A percentile compares a stretch with the other conserved stretches of the same genome.
Conservation (phyloP, 345 rosid species). For the Rhodomyrtus tomentosa region DNA sequence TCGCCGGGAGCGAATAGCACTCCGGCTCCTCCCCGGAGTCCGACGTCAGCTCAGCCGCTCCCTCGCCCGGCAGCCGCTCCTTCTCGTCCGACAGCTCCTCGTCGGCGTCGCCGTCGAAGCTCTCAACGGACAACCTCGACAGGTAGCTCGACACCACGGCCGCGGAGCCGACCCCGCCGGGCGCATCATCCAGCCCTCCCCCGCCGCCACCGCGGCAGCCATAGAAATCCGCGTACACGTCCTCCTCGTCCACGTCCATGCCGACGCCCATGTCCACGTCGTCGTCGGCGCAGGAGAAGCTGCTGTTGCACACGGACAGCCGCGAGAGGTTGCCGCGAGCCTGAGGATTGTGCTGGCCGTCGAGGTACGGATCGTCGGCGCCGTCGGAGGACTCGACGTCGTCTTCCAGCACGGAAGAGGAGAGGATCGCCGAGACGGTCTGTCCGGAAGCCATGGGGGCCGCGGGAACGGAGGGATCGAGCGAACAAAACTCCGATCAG, state of each 20-base stretch:
- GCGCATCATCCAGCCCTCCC: not conserved
- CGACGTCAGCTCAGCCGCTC: conserved; percentile 19
- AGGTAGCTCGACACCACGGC: conserved; percentile 11
- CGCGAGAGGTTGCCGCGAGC: conserved; percentile 45
- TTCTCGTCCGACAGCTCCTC: conserved; percentile 53
- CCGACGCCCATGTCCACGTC: not conserved
- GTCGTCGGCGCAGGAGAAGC: conserved; percentile 38
- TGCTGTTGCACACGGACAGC: conserved; percentile 60
- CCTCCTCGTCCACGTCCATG: conserved; percentile 1
- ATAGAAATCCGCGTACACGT: not conserved
- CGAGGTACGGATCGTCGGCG: conserved; percentile 20
- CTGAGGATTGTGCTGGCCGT: conserved; percentile 14
- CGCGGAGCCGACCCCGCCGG: not conserved
- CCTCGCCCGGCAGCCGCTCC: conserved; percentile 1
- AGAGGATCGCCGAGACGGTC: not conserved
- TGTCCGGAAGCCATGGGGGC: not conserved
- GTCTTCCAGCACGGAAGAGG: not conserved
- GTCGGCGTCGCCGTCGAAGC: conserved; percentile 77
- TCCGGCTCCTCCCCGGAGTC: conserved; percentile 49
- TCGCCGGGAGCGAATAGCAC: conserved; percentile 56
- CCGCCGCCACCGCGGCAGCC: not conserved
- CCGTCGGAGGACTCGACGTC: conserved; percentile 33
- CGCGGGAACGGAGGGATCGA: not conserved
- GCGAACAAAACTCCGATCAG: not conserved
- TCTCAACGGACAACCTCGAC: conserved; percentile 48